phyloP scores from a whole-genome alignment of 164 flowering plant genomes.

The Piper betle region DNA sequence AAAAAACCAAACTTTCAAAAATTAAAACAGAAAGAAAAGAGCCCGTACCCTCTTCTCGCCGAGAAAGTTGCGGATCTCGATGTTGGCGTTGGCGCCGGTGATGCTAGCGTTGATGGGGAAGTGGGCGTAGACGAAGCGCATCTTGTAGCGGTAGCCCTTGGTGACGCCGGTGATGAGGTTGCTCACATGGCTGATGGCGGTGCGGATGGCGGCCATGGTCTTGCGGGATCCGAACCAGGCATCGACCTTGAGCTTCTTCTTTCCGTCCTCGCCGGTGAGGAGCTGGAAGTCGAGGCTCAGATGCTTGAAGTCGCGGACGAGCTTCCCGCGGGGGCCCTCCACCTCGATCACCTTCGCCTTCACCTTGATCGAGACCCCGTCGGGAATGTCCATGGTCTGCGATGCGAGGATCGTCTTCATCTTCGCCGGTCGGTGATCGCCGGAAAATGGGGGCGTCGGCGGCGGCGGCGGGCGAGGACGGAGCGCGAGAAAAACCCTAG shows the following conservation, averaged over 20 bases:
- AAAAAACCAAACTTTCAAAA: neutral
- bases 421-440: neutral
- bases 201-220: slow-evolving; percentile 51
- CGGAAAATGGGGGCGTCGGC: no score
- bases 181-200: slow-evolving; percentile 47
- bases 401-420: slow-evolving; percentile 64
- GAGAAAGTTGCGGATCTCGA: slow-evolving; percentile 45
- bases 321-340: slow-evolving; percentile 57
- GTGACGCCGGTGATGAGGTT: slow-evolving; percentile 62
- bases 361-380: slow-evolving; percentile 15
- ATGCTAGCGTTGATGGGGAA: slow-evolving; percentile 67
- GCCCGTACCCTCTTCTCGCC: slow-evolving; percentile 32
- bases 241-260: slow-evolving; percentile 49
- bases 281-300: slow-evolving; percentile 55
- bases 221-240: slow-evolving; percentile 66
- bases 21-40: neutral
- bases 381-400: slow-evolving; percentile 59
- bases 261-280: slow-evolving; percentile 18
- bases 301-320: slow-evolving; percentile 16
- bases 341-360: slow-evolving; percentile 50
- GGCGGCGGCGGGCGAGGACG: no score
- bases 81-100: slow-evolving; percentile 19
- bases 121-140: slow-evolving; percentile 66
- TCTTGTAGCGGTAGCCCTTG: slow-evolving; percentile 54
- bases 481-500: no score